phyloP scores from a whole-genome alignment of 306 rosid genomes.

The Castanospermum australe region DNA sequence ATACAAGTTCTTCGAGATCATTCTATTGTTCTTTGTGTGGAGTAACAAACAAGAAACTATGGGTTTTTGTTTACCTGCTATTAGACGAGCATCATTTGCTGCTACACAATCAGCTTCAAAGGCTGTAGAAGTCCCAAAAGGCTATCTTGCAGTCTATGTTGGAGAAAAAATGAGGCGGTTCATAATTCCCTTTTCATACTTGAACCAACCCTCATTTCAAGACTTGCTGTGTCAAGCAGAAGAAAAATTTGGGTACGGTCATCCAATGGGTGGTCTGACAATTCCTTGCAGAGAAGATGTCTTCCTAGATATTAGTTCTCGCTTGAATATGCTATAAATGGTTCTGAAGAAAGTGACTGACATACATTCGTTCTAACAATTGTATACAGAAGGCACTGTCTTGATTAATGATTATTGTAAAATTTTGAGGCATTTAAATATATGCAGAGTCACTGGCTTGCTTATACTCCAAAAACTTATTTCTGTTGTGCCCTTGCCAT shows the following conservation, averaged over 20 bases:
- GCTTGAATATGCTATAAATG: too few relatives aligned
- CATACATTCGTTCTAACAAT: too few relatives aligned
- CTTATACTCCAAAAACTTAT: too few relatives aligned
- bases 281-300: constrained; percentile 17
- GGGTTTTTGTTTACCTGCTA: constrained; percentile 19
- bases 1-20: neutral
- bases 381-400: too few relatives aligned
- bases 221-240: constrained; percentile 22
- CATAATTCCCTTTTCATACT: constrained; percentile 20
- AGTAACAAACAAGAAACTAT: constrained; percentile 4
- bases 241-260: constrained; percentile 24
- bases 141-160: constrained; percentile 31
- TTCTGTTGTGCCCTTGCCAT: too few relatives aligned
- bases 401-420: too few relatives aligned
- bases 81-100: neutral
- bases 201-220: constrained; percentile 34
- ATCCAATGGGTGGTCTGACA: constrained; percentile 37
- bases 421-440: too few relatives aligned
- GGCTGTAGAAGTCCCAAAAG: constrained; percentile 24
- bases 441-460: too few relatives aligned
- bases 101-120: neutral
- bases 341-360: too few relatives aligned
- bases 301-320: neutral
- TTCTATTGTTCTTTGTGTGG: neutral
- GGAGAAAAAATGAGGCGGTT: constrained; percentile 33